Conservation (phyloP, 2,329 filamentous ascomycete genomes). For the Hypocrella siamensis region DNA sequence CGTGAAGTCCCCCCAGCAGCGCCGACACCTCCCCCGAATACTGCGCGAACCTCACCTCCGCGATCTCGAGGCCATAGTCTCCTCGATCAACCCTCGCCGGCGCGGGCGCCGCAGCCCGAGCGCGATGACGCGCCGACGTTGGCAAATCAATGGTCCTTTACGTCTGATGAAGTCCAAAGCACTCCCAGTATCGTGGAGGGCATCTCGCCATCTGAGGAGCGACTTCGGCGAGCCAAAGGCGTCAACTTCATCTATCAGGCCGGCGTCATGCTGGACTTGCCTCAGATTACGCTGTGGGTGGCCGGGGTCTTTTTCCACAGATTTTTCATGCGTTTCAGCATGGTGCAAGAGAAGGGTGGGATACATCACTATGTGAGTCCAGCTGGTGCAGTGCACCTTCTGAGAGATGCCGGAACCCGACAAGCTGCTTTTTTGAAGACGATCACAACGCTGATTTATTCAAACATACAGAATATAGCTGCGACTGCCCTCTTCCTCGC, state of each 20-base stretch:
- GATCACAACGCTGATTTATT: no score
- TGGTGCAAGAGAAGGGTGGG: conserved; percentile 59
- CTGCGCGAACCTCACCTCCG: conserved; percentile 38
- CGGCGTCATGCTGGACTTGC: conserved; percentile 80
- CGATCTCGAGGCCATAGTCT: conserved; percentile 28
- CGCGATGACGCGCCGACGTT: conserved; percentile 20
- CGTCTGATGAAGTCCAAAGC: conserved; percentile 62
- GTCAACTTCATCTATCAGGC: conserved; percentile 95
- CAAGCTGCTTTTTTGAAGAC: no score
- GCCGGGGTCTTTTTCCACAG: conserved; percentile 91
- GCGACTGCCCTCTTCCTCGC: conserved; percentile 86
- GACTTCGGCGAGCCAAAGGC: conserved; percentile 70
- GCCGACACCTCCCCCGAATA: conserved; percentile 43
- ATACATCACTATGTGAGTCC: conserved; percentile 78
- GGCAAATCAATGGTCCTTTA: conserved; percentile 74
- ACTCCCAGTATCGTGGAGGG: conserved; percentile 78
- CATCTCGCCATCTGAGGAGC: conserved; percentile 60
- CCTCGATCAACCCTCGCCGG: conserved; percentile 26
- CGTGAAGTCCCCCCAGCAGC: conserved; percentile 44
- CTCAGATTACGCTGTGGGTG: conserved; percentile 81
- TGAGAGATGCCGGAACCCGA: no score
- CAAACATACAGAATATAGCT: conserved; percentile 67
- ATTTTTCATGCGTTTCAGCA: conserved; percentile 81
- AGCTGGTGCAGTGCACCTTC: background rate
- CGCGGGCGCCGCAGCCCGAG: conserved; percentile 21